These are phyloP conservation scores for Mycosphaerella sp. DNA, from an alignment of 2,329 filamentous ascomycete genomes.

Conservation along the genomic window DNA sequence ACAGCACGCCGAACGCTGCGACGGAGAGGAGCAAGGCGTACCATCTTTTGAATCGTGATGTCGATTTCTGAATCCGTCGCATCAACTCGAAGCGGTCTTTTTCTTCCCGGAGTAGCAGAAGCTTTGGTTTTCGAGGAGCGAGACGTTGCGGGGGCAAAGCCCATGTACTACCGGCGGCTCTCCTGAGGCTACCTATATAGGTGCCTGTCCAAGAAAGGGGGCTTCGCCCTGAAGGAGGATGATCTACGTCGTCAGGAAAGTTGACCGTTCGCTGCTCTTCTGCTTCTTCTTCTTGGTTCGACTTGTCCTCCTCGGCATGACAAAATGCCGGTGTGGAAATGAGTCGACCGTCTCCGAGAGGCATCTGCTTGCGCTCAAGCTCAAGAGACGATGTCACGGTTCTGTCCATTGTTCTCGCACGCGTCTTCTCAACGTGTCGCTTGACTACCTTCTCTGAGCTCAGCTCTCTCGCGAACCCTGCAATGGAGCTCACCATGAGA, in stretches of 20 bases:
- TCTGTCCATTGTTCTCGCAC: slow-evolving; percentile 49
- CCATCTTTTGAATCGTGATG: slow-evolving; percentile 64
- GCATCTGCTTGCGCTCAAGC: slow-evolving; percentile 29
- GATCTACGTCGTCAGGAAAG: slow-evolving; percentile 12
- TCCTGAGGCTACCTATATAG: slow-evolving; percentile 12
- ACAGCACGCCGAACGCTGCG: slow-evolving; percentile 63
- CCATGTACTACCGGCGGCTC: slow-evolving; percentile 14
- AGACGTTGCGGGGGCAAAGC: slow-evolving; percentile 14
- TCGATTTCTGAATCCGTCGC: slow-evolving; percentile 67
- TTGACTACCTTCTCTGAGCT: slow-evolving; percentile 57
- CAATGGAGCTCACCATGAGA: slow-evolving; percentile 74
- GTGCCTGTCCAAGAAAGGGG: not conserved
- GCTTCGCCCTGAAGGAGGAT: not conserved
- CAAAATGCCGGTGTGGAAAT: slow-evolving; percentile 14
- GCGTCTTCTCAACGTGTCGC: slow-evolving; percentile 51
- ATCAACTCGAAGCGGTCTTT: slow-evolving; percentile 43
- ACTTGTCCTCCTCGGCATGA: slow-evolving; percentile 8
- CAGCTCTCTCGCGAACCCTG: slow-evolving; percentile 56
- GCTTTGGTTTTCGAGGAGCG: slow-evolving; percentile 36
- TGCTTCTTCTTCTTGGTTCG: not conserved
- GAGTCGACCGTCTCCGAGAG: not conserved
- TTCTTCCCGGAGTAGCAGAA: slow-evolving; percentile 52
- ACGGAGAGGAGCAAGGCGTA: slow-evolving; percentile 62
- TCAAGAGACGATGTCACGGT: slow-evolving; percentile 50
- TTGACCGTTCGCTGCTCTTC: slow-evolving; percentile 7